Evolutionary conservation across 208 protist genomes (phyloP).

Genomic region (Trypanosoma grayi): DNA sequence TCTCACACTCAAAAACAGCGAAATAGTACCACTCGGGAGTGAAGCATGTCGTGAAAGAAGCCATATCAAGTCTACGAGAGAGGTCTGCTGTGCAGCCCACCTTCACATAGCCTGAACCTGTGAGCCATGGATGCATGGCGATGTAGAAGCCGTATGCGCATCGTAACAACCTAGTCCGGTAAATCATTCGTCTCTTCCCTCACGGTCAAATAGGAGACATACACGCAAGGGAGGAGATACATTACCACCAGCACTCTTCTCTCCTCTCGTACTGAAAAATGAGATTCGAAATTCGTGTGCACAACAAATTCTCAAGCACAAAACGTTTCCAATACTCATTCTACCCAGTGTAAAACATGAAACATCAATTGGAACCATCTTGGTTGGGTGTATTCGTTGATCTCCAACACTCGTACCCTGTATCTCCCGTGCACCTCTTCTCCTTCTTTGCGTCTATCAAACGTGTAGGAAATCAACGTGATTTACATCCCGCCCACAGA

Average conservation of each 20-base stretch:
- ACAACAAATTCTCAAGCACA: background rate
- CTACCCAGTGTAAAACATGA: background rate
- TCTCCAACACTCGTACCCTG: too few species aligned
- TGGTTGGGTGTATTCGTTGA: too few species aligned
- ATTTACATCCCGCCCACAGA: too few species aligned
- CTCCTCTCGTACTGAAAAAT: background rate
- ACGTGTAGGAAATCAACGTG: too few species aligned
- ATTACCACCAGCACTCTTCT: background rate
- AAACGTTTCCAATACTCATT: background rate
- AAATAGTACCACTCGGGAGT: constrained; percentile 73
- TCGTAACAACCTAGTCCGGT: background rate
- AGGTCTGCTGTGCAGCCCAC: constrained; percentile 60
- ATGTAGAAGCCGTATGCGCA: constrained; percentile 59
- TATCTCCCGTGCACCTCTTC: too few species aligned
- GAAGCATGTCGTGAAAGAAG: constrained; percentile 75
- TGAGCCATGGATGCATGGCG: constrained; percentile 68
- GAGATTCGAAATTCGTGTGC: background rate
- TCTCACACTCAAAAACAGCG: constrained; percentile 51
- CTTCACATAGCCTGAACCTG: constrained; percentile 55
- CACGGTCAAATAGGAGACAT: background rate
- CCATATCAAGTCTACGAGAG: constrained; percentile 60
- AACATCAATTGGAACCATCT: too few species aligned
- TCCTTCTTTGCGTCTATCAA: too few species aligned
- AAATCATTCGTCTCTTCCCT: constrained; percentile 3
- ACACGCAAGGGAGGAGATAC: background rate